Evolutionary conservation across 306 rosid species (phyloP).

Genomic region (Gleditsia sinensis): DNA sequence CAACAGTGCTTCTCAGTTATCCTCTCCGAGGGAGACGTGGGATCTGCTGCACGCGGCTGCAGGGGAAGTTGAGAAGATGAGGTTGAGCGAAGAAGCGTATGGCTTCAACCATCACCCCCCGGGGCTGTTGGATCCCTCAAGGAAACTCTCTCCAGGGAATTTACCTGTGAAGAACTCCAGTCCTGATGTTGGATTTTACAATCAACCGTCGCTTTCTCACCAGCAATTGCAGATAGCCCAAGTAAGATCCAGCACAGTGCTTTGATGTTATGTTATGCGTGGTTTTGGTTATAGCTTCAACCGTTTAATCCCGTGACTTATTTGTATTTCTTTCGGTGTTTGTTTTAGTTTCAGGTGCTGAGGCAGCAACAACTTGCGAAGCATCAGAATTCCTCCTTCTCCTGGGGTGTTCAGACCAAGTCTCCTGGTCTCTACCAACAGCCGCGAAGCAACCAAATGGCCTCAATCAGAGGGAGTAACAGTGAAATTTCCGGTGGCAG

Average conservation of each 20-base stretch:
- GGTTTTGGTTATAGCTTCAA: neutral
- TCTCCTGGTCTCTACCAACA: constrained; percentile 26
- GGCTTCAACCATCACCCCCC: constrained; percentile 25
- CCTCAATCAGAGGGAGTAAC: constrained; percentile 40
- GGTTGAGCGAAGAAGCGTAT: constrained; percentile 35
- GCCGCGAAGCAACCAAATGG: constrained; percentile 33
- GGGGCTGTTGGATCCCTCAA: constrained; percentile 28
- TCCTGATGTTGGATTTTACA: constrained; percentile 31
- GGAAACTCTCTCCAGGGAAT: constrained; percentile 41
- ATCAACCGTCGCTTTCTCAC: constrained; percentile 45
- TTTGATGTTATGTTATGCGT: too few species aligned
- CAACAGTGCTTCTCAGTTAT: constrained; percentile 35
- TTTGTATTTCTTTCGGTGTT: neutral
- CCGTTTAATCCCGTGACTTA: too few species aligned
- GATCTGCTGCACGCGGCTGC: constrained; percentile 81
- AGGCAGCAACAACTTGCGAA: constrained; percentile 55
- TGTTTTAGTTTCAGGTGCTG: constrained; percentile 50
- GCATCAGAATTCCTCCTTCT: constrained; percentile 46
- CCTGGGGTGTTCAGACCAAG: constrained; percentile 37
- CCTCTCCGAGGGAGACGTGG: constrained; percentile 48
- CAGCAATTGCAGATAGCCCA: constrained; percentile 54
- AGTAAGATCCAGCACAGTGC: constrained; percentile 34
- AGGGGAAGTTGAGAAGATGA: constrained; percentile 69
- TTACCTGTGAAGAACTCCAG: constrained; percentile 18
- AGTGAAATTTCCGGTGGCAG: constrained; percentile 26